These are phyloP conservation scores for Acrocalymma vagum DNA, from an alignment of 2,329 filamentous ascomycete species.

Conservation along the genomic window DNA sequence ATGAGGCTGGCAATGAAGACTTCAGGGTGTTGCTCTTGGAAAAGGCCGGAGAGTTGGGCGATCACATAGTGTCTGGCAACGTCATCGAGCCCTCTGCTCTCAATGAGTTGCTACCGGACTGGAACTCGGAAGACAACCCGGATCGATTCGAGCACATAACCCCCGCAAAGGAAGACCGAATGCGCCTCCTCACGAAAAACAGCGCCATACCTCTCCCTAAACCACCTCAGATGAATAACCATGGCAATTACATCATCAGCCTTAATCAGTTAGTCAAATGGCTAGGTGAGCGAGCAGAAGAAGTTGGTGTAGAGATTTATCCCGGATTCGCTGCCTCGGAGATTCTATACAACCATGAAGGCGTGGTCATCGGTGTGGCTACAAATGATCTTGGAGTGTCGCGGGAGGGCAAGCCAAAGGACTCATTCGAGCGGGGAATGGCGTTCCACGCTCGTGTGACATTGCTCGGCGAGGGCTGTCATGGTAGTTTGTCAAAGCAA, in stretches of 20 bases:
- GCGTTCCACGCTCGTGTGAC: slow-evolving; percentile 95
- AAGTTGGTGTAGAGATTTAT: slow-evolving; percentile 94
- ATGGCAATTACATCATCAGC: slow-evolving; percentile 97
- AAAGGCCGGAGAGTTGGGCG: slow-evolving; percentile 93
- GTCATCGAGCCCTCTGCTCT: slow-evolving; percentile 90
- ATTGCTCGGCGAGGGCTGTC: slow-evolving; percentile 92
- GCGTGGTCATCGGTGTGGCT: slow-evolving; percentile 90
- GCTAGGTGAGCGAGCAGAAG: slow-evolving; percentile 96
- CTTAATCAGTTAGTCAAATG: slow-evolving; percentile 95
- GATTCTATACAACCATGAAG: slow-evolving; percentile 85
- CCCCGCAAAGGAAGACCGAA: slow-evolving; percentile 81
- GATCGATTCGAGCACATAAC: slow-evolving; percentile 88
- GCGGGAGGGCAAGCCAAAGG: slow-evolving; percentile 83
- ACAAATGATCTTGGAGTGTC: slow-evolving; percentile 93
- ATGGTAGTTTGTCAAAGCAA: slow-evolving; percentile 94
- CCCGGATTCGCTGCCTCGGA: slow-evolving; percentile 95
- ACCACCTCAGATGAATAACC: slow-evolving; percentile 97
- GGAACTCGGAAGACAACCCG: slow-evolving; percentile 88
- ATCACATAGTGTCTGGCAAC: slow-evolving; percentile 94
- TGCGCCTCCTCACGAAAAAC: slow-evolving; percentile 92
- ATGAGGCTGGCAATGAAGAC: slow-evolving; percentile 92
- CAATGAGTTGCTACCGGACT: slow-evolving; percentile 91
- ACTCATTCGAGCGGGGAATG: slow-evolving; percentile 95
- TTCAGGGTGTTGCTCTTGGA: slow-evolving; percentile 93
- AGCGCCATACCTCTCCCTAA: slow-evolving; percentile 80